Percentiles rank a stretch among this genome's conserved stretches.
Conservation (phyloP, 192 early-diverging fungal species). For the Podila epicladia region DNA sequence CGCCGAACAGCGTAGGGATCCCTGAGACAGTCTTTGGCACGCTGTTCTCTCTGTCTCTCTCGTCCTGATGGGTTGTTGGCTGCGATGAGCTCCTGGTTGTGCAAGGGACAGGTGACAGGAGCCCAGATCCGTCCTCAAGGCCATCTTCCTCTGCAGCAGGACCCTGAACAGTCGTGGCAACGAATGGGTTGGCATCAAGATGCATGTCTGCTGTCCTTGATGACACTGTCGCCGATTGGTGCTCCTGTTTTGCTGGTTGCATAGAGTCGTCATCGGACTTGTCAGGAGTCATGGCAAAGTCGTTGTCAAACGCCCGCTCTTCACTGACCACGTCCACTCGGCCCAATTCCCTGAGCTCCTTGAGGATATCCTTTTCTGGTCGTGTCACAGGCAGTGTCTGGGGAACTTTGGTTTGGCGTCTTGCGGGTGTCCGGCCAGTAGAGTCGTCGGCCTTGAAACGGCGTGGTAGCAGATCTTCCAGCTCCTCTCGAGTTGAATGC, state of each 20-base stretch:
- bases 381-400: conserved; percentile 33
- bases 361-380: conserved; percentile 33
- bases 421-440: conserved; percentile 34
- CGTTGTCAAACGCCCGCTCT: neutral
- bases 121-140: neutral
- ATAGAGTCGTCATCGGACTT: conserved; percentile 9
- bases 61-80: neutral
- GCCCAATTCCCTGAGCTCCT: conserved; percentile 43
- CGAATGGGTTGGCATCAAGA: neutral
- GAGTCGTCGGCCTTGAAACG: conserved; percentile 44
- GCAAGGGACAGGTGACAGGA: neutral
- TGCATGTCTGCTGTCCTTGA: neutral
- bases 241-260: neutral
- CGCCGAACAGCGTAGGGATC: neutral
- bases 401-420: conserved; percentile 36
- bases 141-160: neutral
- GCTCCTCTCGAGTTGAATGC: conserved; percentile 17
- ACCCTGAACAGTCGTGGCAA: neutral
- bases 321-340: conserved; percentile 29
- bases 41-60: conserved; percentile 4
- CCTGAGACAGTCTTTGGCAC: neutral
- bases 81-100: neutral
- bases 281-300: neutral
- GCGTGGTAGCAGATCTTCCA: conserved; percentile 14
- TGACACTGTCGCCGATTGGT: neutral